Evolutionary conservation across 2,329 filamentous ascomycete species (phyloP).

Genomic region (Aspergillus sp.): DNA sequence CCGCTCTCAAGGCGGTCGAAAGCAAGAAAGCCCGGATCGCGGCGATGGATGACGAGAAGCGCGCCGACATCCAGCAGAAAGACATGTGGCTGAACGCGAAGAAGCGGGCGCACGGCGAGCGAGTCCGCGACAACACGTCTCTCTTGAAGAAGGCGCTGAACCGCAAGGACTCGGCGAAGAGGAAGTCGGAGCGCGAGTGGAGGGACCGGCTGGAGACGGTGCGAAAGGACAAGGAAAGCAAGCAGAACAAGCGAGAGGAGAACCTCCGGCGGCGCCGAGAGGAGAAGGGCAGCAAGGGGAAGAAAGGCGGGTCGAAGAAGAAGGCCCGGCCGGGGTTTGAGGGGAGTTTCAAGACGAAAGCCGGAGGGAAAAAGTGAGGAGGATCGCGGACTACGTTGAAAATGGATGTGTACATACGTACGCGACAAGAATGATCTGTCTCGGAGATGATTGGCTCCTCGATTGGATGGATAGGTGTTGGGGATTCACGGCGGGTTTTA

Average conservation of each 20-base stretch:
- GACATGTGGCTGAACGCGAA: conserved; percentile 88
- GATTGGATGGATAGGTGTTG: conserved; percentile 11
- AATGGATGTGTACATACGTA: too few relatives aligned
- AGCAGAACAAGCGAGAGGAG: conserved; percentile 72
- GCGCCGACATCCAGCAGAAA: conserved; percentile 81
- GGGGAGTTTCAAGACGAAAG: conserved; percentile 56
- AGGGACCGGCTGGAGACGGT: conserved; percentile 62
- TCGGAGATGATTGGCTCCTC: too few relatives aligned
- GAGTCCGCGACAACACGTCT: conserved; percentile 74
- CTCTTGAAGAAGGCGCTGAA: conserved; percentile 91
- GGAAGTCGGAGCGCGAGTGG: conserved; percentile 88
- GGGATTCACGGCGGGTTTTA: conserved; percentile 7
- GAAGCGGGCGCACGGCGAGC: conserved; percentile 79
- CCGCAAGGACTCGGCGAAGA: conserved; percentile 80
- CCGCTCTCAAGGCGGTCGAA: conserved; percentile 75
- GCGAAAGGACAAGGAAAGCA: conserved; percentile 64
- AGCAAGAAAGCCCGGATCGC: conserved; percentile 75
- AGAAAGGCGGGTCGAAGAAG: conserved; percentile 33
- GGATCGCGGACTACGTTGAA: too few relatives aligned
- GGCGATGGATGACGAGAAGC: conserved; percentile 67
- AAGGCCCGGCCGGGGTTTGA: conserved; percentile 61
- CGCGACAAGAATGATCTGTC: too few relatives aligned
- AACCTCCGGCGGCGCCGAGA: conserved; percentile 67
- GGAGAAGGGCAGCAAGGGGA: conserved; percentile 55
- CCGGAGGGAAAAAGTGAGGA: conserved; percentile 36